Evolutionary conservation across 2,329 filamentous ascomycete species (phyloP).

Genomic region (Fusarium musae): DNA sequence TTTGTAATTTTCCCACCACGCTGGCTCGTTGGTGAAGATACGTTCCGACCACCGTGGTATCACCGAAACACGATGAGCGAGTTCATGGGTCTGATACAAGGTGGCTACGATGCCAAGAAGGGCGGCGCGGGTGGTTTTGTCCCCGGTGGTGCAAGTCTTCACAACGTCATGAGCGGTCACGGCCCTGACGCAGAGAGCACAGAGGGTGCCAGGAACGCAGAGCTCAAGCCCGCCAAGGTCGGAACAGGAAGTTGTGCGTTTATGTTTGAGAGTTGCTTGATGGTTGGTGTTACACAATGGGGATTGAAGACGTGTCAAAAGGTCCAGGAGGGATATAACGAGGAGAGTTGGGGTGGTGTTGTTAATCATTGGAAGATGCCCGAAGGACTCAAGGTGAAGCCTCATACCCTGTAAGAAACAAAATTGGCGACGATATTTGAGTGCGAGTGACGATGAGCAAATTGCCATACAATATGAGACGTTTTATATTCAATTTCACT

Average conservation of each 20-base stretch:
- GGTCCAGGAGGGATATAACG: conserved; percentile 75
- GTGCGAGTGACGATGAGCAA: background rate
- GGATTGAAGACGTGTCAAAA: conserved; percentile 68
- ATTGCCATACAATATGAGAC: background rate
- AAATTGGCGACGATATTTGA: conserved; percentile 1
- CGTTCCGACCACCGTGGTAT: conserved; percentile 78
- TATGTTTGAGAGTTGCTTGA: conserved; percentile 76
- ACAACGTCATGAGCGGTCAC: conserved; percentile 78
- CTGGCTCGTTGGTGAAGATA: conserved; percentile 76
- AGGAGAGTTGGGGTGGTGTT: conserved; percentile 81
- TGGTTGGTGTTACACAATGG: conserved; percentile 79
- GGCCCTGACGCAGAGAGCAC: conserved; percentile 68
- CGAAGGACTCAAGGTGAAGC: conserved; percentile 47
- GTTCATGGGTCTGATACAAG: conserved; percentile 70
- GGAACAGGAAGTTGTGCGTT: conserved; percentile 72
- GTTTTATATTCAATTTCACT: background rate
- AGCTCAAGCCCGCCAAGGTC: conserved; percentile 66
- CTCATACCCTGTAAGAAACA: conserved; percentile 30
- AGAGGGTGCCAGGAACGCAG: conserved; percentile 65
- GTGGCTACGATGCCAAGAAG: conserved; percentile 71
- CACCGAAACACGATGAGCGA: conserved; percentile 76
- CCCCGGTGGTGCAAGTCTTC: conserved; percentile 69
- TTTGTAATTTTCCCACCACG: conserved; percentile 79
- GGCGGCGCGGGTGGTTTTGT: conserved; percentile 64
- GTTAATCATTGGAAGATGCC: conserved; percentile 69